Evolutionary conservation across 108 stramenopile genomes (phyloP).

Genomic region (Conticribra guillardii): DNA sequence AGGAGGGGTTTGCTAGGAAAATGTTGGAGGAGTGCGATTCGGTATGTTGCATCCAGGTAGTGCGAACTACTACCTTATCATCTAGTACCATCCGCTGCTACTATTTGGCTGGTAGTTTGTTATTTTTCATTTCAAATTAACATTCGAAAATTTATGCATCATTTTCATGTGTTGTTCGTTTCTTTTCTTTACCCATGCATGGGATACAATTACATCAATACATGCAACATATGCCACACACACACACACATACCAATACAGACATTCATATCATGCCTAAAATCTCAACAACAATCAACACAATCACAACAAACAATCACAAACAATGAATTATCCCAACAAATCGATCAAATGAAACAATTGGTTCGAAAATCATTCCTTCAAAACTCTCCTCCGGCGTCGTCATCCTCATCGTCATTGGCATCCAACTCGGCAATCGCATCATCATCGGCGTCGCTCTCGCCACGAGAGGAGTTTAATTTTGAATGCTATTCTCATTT

Average conservation of each 20-base stretch:
- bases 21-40: slow-evolving; percentile 36
- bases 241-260: neutral
- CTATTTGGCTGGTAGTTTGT: no score
- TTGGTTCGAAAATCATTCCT: slow-evolving; percentile 60
- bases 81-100: no score
- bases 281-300: no score
- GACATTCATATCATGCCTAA: slow-evolving; percentile 52
- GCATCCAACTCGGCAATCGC: no score
- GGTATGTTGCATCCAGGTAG: no score
- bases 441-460: slow-evolving; percentile 11
- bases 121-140: no score
- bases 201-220: no score
- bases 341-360: slow-evolving; percentile 50
- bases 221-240: neutral
- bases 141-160: no score
- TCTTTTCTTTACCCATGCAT: no score
- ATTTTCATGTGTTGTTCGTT: no score
- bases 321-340: slow-evolving; percentile 20
- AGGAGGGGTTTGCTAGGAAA: slow-evolving; percentile 9
- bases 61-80: no score
- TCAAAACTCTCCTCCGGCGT: slow-evolving; percentile 2
- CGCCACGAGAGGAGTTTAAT: slow-evolving; percentile 61
- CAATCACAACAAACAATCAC: slow-evolving; percentile 17
- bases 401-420: no score
- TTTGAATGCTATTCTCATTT: slow-evolving; percentile 73